phyloP scores from a whole-genome alignment of 2,329 filamentous ascomycete species.

The Epichloe gansuensis region DNA sequence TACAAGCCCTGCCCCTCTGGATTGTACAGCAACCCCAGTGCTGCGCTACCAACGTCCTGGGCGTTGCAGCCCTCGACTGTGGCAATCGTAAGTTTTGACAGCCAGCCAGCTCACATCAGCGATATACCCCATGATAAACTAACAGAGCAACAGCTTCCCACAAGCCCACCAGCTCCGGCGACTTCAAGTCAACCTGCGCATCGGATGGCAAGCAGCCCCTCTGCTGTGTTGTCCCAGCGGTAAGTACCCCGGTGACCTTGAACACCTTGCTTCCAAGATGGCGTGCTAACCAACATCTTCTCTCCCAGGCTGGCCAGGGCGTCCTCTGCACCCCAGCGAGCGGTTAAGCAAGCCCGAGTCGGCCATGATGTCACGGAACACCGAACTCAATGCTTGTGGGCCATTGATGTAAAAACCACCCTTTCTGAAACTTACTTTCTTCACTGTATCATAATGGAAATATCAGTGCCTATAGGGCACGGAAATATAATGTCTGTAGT shows the following conservation, averaged over 20 bases:
- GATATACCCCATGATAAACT: not conserved
- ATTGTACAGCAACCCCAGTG: slow-evolving; percentile 8
- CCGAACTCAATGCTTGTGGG: not conserved
- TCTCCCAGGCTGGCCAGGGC: slow-evolving; percentile 1
- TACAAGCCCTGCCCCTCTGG: slow-evolving; percentile 1
- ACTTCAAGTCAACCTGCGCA: slow-evolving; percentile 6
- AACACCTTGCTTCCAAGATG: too few species aligned
- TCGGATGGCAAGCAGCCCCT: not conserved
- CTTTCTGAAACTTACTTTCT: not conserved
- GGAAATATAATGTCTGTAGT: not conserved
- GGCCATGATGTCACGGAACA: not conserved
- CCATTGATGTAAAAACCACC: slow-evolving; percentile 1
- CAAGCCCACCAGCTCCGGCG: not conserved
- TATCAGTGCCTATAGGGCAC: not conserved
- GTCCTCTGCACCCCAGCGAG: not conserved
- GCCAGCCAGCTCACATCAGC: not conserved
- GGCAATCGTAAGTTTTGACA: slow-evolving; percentile 5
- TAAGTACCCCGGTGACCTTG: not conserved
- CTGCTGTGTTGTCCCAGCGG: slow-evolving; percentile 9
- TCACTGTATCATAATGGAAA: not conserved
- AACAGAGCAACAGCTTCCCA: not conserved
- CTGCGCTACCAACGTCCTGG: slow-evolving; percentile 6
- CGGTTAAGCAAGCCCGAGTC: not conserved
- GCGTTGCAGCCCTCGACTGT: slow-evolving; percentile 6
- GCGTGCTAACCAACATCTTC: not conserved